These are phyloP conservation scores for Trichoderma sp. DNA, from an alignment of 2,329 filamentous ascomycete species.

Conservation along the genomic window DNA sequence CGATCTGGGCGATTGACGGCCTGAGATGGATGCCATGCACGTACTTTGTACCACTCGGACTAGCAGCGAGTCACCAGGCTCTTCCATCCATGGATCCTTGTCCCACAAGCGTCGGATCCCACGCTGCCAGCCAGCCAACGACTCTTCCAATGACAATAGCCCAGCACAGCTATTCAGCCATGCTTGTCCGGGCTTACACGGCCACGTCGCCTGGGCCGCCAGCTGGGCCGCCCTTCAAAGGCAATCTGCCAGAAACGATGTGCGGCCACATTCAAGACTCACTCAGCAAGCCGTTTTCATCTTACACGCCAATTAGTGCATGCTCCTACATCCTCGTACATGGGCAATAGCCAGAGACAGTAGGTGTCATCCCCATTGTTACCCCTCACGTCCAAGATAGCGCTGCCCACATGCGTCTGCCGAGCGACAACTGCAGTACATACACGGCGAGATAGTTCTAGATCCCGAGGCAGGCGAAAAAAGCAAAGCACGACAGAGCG, in stretches of 20 bases:
- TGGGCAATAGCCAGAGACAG: conserved; percentile 10
- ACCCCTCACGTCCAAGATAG: conserved; percentile 13
- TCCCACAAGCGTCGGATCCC: neutral
- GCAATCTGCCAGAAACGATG: neutral
- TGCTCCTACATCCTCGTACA: neutral
- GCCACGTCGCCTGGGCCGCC: neutral
- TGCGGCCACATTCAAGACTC: neutral
- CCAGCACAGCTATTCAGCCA: neutral
- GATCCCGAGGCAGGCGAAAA: conserved; percentile 16
- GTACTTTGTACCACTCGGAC: neutral
- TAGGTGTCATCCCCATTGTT: conserved; percentile 15
- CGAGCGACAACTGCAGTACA: neutral
- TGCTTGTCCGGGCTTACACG: neutral
- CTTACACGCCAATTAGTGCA: neutral
- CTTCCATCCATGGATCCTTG: neutral
- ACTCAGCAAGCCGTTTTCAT: neutral
- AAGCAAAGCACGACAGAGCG: neutral
- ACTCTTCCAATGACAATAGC: neutral
- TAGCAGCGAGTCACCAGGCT: neutral
- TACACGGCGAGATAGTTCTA: conserved; percentile 3
- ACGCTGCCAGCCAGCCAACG: neutral
- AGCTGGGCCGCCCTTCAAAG: neutral
- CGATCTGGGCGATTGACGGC: neutral
- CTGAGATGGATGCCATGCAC: neutral
- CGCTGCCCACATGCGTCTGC: neutral